These are phyloP conservation scores for Flaveria linearis DNA, from an alignment of 129 eudicot species.

Conservation along the genomic window DNA sequence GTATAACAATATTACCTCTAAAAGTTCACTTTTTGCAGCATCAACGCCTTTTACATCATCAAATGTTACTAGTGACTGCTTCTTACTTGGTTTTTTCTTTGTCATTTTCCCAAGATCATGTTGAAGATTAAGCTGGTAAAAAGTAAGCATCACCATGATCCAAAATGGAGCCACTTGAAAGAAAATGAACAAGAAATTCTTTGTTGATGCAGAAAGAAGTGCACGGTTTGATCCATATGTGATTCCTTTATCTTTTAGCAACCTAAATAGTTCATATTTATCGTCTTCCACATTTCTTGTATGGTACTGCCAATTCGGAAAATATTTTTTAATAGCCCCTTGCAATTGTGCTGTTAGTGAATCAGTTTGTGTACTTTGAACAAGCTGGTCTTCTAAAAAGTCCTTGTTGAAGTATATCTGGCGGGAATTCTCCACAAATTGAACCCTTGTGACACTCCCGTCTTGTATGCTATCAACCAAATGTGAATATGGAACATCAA, in stretches of 20 bases:
- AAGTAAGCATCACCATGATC: conserved; percentile 43
- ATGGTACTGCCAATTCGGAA: conserved; percentile 35
- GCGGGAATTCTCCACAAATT: conserved; percentile 44
- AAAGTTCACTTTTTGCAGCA: conserved; percentile 42
- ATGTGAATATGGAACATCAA: conserved; percentile 39
- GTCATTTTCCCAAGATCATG: conserved; percentile 40
- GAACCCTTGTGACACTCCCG: conserved; percentile 40
- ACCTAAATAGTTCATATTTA: conserved; percentile 31
- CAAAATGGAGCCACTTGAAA: conserved; percentile 46
- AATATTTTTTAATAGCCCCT: conserved; percentile 9
- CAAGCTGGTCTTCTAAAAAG: conserved; percentile 20
- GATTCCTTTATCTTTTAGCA: conserved; percentile 34
- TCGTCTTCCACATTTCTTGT: conserved; percentile 45
- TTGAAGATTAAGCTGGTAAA: conserved; percentile 39
- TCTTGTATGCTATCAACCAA: conserved; percentile 39
- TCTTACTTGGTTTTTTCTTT: conserved; percentile 37
- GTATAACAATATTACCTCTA: conserved; percentile 25
- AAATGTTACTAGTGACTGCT: conserved; percentile 40
- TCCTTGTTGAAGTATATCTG: conserved; percentile 35
- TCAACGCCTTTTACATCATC: conserved; percentile 50
- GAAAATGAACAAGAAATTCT: conserved; percentile 33
- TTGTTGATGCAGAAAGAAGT: conserved; percentile 32
- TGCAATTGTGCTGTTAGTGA: conserved; percentile 15
- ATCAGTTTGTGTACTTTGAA: conserved; percentile 23
- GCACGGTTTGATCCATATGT: conserved; percentile 41